These are phyloP conservation scores for Xerocomellus chrysenteron DNA, from an alignment of 768 basidiomycete genomes.

Conservation along the genomic window DNA sequence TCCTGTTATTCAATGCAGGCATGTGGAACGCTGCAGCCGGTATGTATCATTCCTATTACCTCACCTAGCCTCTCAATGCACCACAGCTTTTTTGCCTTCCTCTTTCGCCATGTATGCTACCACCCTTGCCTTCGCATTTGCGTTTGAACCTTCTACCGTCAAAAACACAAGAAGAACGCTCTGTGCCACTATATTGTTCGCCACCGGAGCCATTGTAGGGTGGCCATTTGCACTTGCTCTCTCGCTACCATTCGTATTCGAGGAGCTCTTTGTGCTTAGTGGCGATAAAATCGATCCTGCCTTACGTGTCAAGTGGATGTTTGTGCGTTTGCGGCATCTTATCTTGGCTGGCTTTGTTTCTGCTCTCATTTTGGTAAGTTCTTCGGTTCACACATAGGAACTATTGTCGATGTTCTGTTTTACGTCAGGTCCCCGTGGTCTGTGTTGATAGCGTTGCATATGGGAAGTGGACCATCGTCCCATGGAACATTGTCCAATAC, in stretches of 20 bases:
- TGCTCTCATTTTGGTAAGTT: conserved; percentile 59
- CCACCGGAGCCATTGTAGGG: conserved; percentile 82
- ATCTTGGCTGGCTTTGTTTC: conserved; percentile 54
- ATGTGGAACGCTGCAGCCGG: conserved; percentile 93
- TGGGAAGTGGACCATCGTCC: conserved; percentile 72
- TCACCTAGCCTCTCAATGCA: conserved; percentile 12
- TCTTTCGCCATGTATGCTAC: conserved; percentile 93
- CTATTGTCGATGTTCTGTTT: background rate
- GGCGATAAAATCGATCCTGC: conserved; percentile 59
- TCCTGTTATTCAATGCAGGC: conserved; percentile 80
- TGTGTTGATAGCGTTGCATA: conserved; percentile 85
- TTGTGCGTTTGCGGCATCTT: conserved; percentile 60
- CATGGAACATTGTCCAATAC: conserved; percentile 93
- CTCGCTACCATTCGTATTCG: conserved; percentile 84
- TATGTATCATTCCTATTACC: conserved; percentile 28
- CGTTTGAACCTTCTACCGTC: conserved; percentile 56
- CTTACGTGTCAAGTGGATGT: conserved; percentile 50
- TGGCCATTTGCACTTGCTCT: conserved; percentile 96
- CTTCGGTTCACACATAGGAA: background rate
- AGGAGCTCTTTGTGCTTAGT: conserved; percentile 81
- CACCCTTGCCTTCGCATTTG: conserved; percentile 74
- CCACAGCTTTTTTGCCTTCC: conserved; percentile 86
- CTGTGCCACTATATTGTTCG: conserved; percentile 67
- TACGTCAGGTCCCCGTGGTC: conserved; percentile 78
- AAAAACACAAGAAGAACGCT: conserved; percentile 56